A percentile compares a stretch with the other conserved stretches of the same genome.
Evolutionary conservation across 2,329 filamentous ascomycete genomes (phyloP).

Genomic region (Gyromitra esculenta): DNA sequence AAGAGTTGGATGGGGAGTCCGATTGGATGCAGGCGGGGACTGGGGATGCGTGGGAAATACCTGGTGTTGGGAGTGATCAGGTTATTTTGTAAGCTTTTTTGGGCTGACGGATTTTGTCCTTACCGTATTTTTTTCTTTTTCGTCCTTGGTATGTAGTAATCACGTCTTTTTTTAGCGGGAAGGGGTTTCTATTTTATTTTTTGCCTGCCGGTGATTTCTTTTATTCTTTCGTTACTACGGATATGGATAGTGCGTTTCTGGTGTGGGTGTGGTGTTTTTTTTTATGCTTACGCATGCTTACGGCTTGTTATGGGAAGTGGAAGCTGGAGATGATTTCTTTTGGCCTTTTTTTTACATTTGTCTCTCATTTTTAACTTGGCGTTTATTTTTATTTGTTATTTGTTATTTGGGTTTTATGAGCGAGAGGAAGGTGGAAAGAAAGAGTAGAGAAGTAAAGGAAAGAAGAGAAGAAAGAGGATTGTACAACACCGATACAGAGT

Average conservation of each 20-base stretch:
- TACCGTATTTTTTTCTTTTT: slow-evolving; percentile 4
- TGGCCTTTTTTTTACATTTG: not conserved
- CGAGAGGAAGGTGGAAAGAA: not conserved
- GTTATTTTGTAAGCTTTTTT: slow-evolving; percentile 16
- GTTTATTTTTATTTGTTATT: not conserved
- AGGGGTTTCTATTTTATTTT: slow-evolving; percentile 5
- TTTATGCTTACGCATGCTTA: not conserved
- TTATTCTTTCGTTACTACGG: not conserved
- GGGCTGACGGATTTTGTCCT: slow-evolving; percentile 1
- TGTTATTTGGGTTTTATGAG: not conserved
- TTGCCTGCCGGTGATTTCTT: not conserved
- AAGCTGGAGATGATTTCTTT: not conserved
- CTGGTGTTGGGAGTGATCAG: slow-evolving; percentile 26
- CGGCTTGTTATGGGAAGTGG: not conserved
- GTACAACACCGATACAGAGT: not conserved
- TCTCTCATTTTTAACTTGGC: not conserved
- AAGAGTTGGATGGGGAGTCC: not conserved
- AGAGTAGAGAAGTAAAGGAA: not conserved
- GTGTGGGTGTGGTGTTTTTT: not conserved
- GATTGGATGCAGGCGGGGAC: slow-evolving; percentile 23
- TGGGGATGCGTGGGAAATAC: slow-evolving; percentile 33
- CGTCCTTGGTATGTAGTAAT: not conserved
- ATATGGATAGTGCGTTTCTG: not conserved
- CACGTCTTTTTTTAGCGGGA: slow-evolving; percentile 35
- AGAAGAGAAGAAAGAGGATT: not conserved